Evolutionary conservation across 306 rosid species (phyloP).

Genomic region (Alnus rubra): DNA sequence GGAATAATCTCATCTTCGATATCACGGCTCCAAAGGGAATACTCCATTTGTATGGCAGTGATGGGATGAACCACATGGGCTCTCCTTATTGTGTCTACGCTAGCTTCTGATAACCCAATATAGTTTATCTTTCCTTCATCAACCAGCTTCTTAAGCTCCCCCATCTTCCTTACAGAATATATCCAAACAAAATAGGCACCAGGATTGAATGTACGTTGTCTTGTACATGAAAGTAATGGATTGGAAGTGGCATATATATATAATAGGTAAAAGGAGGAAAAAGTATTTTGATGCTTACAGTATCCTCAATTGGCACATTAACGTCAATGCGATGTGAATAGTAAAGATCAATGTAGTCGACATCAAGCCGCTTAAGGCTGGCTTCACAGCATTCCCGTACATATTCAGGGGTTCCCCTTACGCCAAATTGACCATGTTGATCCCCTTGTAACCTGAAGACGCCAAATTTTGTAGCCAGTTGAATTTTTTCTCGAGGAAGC

Average conservation of each 20-base stretch:
- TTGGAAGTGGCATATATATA: not conserved
- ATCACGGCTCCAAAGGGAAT: conserved; percentile 65
- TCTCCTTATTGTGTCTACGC: conserved; percentile 59
- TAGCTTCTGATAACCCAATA: conserved; percentile 65
- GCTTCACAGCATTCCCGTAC: conserved; percentile 68
- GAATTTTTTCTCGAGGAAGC: conserved; percentile 66
- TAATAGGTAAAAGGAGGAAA: not conserved
- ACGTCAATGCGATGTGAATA: conserved; percentile 61
- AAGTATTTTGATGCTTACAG: conserved; percentile 47
- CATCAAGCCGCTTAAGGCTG: conserved; percentile 54
- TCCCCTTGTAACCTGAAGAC: conserved; percentile 13
- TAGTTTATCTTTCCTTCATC: conserved; percentile 66
- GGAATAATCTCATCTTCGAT: conserved; percentile 67
- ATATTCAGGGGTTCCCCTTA: conserved; percentile 62
- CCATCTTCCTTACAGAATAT: conserved; percentile 38
- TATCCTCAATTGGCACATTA: conserved; percentile 72
- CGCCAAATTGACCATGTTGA: conserved; percentile 16
- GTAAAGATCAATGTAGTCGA: conserved; percentile 54
- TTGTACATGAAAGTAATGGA: not conserved
- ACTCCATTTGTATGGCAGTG: conserved; percentile 78
- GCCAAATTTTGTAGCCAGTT: conserved; percentile 77
- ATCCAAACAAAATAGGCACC: conserved; percentile 12
- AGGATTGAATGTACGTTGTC: not conserved
- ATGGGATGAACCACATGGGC: conserved; percentile 75
- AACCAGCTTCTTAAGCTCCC: conserved; percentile 63